Evolutionary conservation across 495 filamentous ascomycete species (phyloP).

Genomic region (Aspergillus carlsbadensis): DNA sequence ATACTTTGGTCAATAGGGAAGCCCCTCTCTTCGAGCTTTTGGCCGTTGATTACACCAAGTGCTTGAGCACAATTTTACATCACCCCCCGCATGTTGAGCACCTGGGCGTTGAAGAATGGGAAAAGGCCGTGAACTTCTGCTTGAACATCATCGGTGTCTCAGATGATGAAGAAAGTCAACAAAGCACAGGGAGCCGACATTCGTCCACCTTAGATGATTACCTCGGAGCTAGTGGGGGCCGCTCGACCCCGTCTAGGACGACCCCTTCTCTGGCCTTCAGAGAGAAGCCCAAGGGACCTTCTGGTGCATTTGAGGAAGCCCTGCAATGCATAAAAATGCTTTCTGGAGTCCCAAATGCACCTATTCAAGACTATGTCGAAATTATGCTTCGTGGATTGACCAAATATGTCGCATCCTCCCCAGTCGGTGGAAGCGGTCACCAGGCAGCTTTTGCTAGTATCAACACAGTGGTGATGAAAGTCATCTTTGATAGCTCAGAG

Average conservation of each 20-base stretch:
- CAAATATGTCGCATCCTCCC: conserved; percentile 60
- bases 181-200: conserved; percentile 28
- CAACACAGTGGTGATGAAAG: conserved; percentile 65
- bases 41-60: conserved; percentile 74
- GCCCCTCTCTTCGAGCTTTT: conserved; percentile 71
- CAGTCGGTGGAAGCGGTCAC: conserved; percentile 59
- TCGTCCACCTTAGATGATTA: conserved; percentile 27
- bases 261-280: conserved; percentile 27
- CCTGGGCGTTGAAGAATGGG: conserved; percentile 66
- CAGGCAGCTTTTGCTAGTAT: conserved; percentile 72
- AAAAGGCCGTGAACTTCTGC: conserved; percentile 66
- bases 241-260: conserved; percentile 33
- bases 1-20: conserved; percentile 61
- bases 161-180: conserved; percentile 29
- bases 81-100: conserved; percentile 77
- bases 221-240: conserved; percentile 25
- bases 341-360: conserved; percentile 67
- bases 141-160: conserved; percentile 25
- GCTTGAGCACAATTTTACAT: conserved; percentile 65
- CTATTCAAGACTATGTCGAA: conserved; percentile 58
- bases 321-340: conserved; percentile 66
- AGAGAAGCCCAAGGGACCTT: conserved; percentile 29
- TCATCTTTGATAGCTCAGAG: conserved; percentile 64
- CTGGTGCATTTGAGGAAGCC: conserved; percentile 52
- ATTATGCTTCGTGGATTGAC: conserved; percentile 58